These are phyloP conservation scores for Eutrema heterophyllum DNA, from an alignment of 345 rosid genomes.

Conservation along the genomic window DNA sequence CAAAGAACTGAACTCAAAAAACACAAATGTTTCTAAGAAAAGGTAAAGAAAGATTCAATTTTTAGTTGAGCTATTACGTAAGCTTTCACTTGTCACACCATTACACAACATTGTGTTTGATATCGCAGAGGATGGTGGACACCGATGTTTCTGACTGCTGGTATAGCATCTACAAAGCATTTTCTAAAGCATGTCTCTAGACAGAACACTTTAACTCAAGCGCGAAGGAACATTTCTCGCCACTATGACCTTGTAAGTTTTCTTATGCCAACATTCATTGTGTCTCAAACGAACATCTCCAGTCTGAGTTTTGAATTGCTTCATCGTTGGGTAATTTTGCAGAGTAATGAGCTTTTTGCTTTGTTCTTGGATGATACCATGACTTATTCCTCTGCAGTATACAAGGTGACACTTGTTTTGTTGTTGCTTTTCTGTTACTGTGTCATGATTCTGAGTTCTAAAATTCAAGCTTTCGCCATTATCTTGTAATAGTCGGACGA, in stretches of 20 bases:
- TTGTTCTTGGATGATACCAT: constrained; percentile 78
- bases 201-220: constrained; percentile 75
- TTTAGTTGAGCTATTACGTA: not conserved
- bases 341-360: constrained; percentile 82
- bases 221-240: constrained; percentile 80
- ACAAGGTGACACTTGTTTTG: constrained; percentile 38
- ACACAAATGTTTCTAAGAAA: constrained; percentile 42
- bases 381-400: constrained; percentile 73
- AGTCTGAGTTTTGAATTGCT: not conserved
- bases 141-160: constrained; percentile 64
- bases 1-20: constrained; percentile 38
- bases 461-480: not conserved
- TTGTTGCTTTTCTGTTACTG: not conserved
- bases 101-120: not conserved
- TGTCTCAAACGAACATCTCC: not conserved
- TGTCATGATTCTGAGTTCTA: not conserved
- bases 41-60: constrained; percentile 34
- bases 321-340: not conserved
- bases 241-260: constrained; percentile 78
- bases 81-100: not conserved
- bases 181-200: constrained; percentile 61
- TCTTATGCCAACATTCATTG: not conserved
- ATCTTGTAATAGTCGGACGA: constrained; percentile 32
- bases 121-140: constrained; percentile 88
- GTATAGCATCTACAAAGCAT: constrained; percentile 58